phyloP scores from a whole-genome alignment of 2,329 filamentous ascomycete species.

The Rhynchosporium secalis region DNA sequence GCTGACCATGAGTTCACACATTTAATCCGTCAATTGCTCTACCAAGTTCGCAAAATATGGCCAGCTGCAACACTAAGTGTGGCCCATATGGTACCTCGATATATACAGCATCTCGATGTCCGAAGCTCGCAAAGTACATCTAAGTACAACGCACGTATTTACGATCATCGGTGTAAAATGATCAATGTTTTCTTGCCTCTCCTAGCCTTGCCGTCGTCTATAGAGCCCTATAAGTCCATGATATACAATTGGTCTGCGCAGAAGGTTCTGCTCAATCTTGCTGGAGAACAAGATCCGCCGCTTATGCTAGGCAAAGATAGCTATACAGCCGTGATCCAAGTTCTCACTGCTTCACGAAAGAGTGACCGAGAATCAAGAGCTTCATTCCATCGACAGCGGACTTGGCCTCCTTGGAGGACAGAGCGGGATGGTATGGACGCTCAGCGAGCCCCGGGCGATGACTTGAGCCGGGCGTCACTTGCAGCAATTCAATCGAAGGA shows the following conservation, averaged over 20 bases:
- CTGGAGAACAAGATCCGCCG: constrained; percentile 49
- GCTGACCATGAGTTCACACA: constrained; percentile 27
- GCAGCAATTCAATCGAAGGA: constrained; percentile 56
- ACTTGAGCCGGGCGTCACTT: constrained; percentile 53
- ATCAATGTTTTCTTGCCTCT: constrained; percentile 46
- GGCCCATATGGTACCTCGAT: constrained; percentile 31
- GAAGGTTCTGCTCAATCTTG: constrained; percentile 53
- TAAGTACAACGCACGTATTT: constrained; percentile 17
- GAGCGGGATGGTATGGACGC: constrained; percentile 62
- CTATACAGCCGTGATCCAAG: constrained; percentile 55
- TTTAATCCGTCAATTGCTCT: constrained; percentile 32
- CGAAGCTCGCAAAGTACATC: constrained; percentile 6
- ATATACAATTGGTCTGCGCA: constrained; percentile 59
- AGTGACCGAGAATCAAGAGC: constrained; percentile 51
- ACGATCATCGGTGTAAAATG: constrained; percentile 37
- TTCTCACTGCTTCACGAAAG: constrained; percentile 56
- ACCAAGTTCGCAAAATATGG: constrained; percentile 35
- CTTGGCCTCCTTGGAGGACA: constrained; percentile 62
- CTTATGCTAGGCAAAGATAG: constrained; percentile 52
- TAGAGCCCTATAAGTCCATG: constrained; percentile 43
- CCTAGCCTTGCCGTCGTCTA: constrained; percentile 42
- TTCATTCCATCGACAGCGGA: constrained; percentile 49
- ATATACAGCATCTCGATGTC: constrained; percentile 22
- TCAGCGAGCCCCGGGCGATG: constrained; percentile 50
- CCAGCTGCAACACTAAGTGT: constrained; percentile 34